Evolutionary conservation across 2,329 filamentous ascomycete genomes (phyloP), one percentile per base, ranked within the genome.

Genomic region (Ceratocystis colombiana): DNA sequence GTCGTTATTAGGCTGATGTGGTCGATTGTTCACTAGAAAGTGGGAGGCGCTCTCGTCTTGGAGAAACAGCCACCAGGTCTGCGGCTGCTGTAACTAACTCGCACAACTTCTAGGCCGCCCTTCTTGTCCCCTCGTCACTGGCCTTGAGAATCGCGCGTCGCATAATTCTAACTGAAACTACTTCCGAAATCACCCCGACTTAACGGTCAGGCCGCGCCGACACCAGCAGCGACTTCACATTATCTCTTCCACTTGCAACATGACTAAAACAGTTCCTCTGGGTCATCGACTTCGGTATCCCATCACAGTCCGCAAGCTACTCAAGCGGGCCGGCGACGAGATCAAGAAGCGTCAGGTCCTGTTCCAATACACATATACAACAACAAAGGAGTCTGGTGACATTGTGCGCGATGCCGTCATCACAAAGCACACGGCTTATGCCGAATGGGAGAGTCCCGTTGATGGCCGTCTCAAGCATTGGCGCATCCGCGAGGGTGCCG

Each of bases 301-400:
- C 72, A 92, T 97, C 76, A 96, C 88, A 71, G 87, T 99, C 76
- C 91, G 87, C 72, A 88, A 90, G 75, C 82, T 97, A 68, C 83
- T 93, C 70, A 91, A 90, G 76, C 78, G 81, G 70, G 83, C 84
- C 22, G 88, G 89, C 75, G 90, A 96, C 71, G 74, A 82, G 69
- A 83, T 99, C 72, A 82, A 84, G 72, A 88, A 88, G 75, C 80
- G 90, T 73, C 88, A 91, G 72, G 82, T 85, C 66, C 81, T 97
- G 66, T 86, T 99, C 74, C 85, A 89, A 74, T 99, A 96, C 80
- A 86, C 86, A 69, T 99, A 92, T 78, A 86, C 86, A 72, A 92
- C 87, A 76, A 86, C 80, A 73, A 87, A 90, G 76, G 85, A 85
- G 70, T 84, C 94, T 68, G 87, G 87, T 73, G 88, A 95, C 66